Evolutionary conservation across 257 asterid species (phyloP), one percentile per base, ranked within the genome.

Genomic region (Nyctanthes arbortristis): DNA sequence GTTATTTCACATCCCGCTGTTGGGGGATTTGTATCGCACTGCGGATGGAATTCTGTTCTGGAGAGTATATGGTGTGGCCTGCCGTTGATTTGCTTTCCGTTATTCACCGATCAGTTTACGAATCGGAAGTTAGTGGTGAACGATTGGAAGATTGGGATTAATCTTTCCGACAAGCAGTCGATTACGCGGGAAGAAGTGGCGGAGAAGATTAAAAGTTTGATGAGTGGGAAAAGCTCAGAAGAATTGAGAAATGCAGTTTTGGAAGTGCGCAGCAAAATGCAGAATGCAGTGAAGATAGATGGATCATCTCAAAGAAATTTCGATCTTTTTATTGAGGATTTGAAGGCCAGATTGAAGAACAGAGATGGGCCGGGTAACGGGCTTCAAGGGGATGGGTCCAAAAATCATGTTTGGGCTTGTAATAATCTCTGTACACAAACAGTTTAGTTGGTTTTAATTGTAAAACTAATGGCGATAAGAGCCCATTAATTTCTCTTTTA

Each of bases 21-120:
- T 0, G 93, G 96, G 0, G 90, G 90, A 2, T 89, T 89, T 31
- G 4, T 89, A 61, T 85, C 91, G 25, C 96, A 89, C 2, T 87
- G 94, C 9, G 94, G 96, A 10, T 89, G 96, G 94, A 89, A 87
- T 32, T 89, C 96, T 30, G 81, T 83, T 0, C 54, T 89, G 67
- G 94, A 87, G 18, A 87, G 96, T 9, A 83, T 87, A 34, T 89
- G 89, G 85, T 81, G 89, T 28, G 71, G 77, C 5, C 78, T 81
- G 7, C 94, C 96, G 0, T 64, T 87, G 30, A 71, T 89, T n/a
- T n/a, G n/a, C n/a, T n/a, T n/a, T n/a, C n/a, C n/a, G n/a, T n/a
- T n/a, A n/a, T n/a, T n/a, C n/a, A n/a, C n/a, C n/a, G n/a, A n/a
- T n/a, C n/a, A n/a, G n/a, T n/a, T n/a, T n/a, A n/a, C n/a, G n/a